phyloP scores from a whole-genome alignment of 352 stramenopile species.

The Phytophthora podocarpi region DNA sequence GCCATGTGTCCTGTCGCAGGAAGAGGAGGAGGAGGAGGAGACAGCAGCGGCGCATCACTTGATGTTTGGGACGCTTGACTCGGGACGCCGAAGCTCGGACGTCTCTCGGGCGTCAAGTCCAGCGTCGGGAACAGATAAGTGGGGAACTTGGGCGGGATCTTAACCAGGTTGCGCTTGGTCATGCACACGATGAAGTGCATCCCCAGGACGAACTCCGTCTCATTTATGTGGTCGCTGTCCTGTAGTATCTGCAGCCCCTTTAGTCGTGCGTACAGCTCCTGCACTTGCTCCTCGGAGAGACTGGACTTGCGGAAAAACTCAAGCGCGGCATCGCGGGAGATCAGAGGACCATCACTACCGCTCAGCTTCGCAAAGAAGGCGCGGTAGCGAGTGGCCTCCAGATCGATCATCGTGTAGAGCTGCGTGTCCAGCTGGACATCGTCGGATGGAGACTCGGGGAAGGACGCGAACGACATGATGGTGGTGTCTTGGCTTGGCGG shows the following conservation, averaged over 20 bases:
- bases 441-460: not conserved
- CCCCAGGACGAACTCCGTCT: constrained; percentile 65
- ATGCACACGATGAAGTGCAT: constrained; percentile 87
- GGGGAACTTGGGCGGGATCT: constrained; percentile 54
- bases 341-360: constrained; percentile 9
- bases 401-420: constrained; percentile 71
- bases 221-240: constrained; percentile 40
- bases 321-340: constrained; percentile 39
- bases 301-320: constrained; percentile 67
- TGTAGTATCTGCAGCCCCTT: constrained; percentile 48
- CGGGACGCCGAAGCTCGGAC: constrained; percentile 14
- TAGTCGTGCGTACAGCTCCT: constrained; percentile 49
- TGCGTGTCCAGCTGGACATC: constrained; percentile 35
- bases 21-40: not conserved
- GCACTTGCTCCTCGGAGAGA: constrained; percentile 57
- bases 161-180: constrained; percentile 65
- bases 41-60: constrained; percentile 4
- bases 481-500: too few relatives aligned
- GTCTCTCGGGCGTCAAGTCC: constrained; percentile 38
- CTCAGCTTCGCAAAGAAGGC: constrained; percentile 64
- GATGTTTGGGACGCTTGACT: constrained; percentile 12
- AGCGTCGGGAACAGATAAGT: constrained; percentile 70
- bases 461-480: constrained; percentile 27
- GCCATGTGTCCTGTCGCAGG: too few relatives aligned
- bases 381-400: constrained; percentile 59